Evolutionary conservation across 2,329 filamentous ascomycete genomes (phyloP).

Genomic region (Magnaporthales sp.): DNA sequence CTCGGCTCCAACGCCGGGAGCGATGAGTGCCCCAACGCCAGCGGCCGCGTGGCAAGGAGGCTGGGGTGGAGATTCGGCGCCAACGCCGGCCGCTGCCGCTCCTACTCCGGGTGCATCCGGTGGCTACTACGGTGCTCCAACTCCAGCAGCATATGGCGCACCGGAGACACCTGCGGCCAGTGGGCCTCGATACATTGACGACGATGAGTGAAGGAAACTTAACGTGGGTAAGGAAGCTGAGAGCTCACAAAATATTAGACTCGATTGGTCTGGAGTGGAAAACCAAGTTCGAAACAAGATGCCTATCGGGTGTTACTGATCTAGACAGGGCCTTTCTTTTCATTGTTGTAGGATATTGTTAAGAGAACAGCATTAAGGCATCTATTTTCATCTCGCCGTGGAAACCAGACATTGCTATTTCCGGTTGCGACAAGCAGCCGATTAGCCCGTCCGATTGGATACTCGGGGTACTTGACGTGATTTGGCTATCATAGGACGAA

Average conservation of each 20-base stretch:
- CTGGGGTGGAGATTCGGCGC: constrained; percentile 54
- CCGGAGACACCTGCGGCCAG: constrained; percentile 55
- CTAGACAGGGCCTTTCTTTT: neutral
- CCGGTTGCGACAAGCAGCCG: neutral
- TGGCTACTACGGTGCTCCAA: constrained; percentile 50
- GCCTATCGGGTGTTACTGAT: neutral
- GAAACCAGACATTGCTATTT: neutral
- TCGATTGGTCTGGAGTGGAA: neutral
- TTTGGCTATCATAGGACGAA: neutral
- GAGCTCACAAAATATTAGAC: neutral
- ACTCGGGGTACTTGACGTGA: neutral
- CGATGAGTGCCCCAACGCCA: constrained; percentile 58
- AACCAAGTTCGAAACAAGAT: neutral
- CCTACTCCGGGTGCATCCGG: constrained; percentile 62
- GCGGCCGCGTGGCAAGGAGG: constrained; percentile 53
- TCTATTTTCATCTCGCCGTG: neutral
- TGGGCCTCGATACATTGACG: constrained; percentile 44
- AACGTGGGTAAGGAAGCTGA: too few species aligned
- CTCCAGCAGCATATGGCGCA: constrained; percentile 52
- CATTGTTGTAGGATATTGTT: neutral
- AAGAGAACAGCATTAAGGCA: neutral
- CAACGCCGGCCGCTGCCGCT: constrained; percentile 56
- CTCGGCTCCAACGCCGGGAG: constrained; percentile 55
- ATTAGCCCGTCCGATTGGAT: neutral
- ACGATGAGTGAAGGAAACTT: constrained; percentile 35